Base-by-base conservation (phyloP, 495 filamentous ascomycete genomes). In the Beverwykella pulmonaria region DNA sequence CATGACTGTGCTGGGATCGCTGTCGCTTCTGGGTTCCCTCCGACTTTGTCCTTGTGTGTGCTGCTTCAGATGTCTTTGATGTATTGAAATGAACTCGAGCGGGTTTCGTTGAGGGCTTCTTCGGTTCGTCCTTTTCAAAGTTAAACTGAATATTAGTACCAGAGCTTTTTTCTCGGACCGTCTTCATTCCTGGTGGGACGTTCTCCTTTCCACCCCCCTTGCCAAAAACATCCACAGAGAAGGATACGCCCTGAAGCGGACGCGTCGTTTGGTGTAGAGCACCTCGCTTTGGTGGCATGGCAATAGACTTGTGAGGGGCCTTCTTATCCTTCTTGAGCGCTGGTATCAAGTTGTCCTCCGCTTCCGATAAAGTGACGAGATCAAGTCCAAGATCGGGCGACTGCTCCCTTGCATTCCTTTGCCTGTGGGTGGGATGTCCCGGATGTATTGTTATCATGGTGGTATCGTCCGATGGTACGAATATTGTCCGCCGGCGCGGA, bases 371-470 rank as follows among this genome's bases (percentile, higher is more conserved):
- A 1, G 71, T 73, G 12, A 73, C 65, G 12, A 75, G 53, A 41
- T 73, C 73, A 9, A 75, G 49, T 15, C 68, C 71, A 34, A 71
- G 34, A 47, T 73, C 56, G 26, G 73, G 67, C 12, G 67, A 71
- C 47, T 59, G 53, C 32, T 50, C 53, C 34, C 65, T 58, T 14
- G 60, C 63, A 48, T 61, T 61, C 5, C 53, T 17, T 2, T 26
- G 4, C 36, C 9, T 48, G n/a, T 63, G 63, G 32, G 57, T 61
- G 29, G 72, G 58, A 20, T 75, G 75, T 19, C 78, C 77, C 2
- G 78, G 76, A 59, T 79, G 76, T 19, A 79, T 79, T 14, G 76
- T 80, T 32, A 78, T 56, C 19, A 79, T 72, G 17, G 78, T 78
- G 17, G 78, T 80, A 39, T 79, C 78, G 20, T 79, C 78, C 0